Percentiles rank a stretch among this genome's conserved stretches.
Conservation (phyloP, 1,139 yeast species). For the Hyphopichia khmerensis region DNA sequence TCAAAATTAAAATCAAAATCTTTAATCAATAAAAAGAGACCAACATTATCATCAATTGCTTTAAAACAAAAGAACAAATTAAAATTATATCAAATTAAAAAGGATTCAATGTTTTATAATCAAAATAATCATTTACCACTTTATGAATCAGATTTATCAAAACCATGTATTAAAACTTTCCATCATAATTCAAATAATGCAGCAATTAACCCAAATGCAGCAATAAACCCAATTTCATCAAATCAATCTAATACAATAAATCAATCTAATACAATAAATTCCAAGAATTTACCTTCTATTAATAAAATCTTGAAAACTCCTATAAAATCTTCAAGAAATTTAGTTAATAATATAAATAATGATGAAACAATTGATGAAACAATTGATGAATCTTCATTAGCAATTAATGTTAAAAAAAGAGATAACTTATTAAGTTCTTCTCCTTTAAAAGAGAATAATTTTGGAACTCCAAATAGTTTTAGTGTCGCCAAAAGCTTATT, state of each 20-base stretch:
- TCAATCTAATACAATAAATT: too few species aligned
- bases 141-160: conserved; percentile 8
- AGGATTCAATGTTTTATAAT: conserved; percentile 25
- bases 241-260: too few species aligned
- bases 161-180: conserved; percentile 4
- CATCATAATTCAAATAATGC: conserved; percentile 5
- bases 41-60: conserved; percentile 18
- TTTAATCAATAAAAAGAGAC: too few species aligned
- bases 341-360: conserved; percentile 10
- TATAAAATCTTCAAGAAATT: conserved; percentile 20
- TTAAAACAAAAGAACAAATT: conserved; percentile 15
- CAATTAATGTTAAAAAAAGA: not conserved
- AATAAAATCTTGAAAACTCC: conserved; percentile 49
- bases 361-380: conserved; percentile 41
- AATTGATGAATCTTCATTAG: conserved; percentile 3
- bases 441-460: conserved; percentile 21
- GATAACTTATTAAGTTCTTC: conserved; percentile 24
- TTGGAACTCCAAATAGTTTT: conserved; percentile 52
- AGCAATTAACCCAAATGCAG: too few species aligned
- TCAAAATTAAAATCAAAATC: conserved; percentile 11
- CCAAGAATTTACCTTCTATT: conserved; percentile 42
- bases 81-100: conserved; percentile 35
- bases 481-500: conserved; percentile 49
- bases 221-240: too few species aligned
- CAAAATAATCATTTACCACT: conserved; percentile 12